Evolutionary conservation across 2,329 filamentous ascomycete genomes (phyloP), one percentile per base, ranked within the genome.

Genomic region (Phaeosphaeriaceae sp.): DNA sequence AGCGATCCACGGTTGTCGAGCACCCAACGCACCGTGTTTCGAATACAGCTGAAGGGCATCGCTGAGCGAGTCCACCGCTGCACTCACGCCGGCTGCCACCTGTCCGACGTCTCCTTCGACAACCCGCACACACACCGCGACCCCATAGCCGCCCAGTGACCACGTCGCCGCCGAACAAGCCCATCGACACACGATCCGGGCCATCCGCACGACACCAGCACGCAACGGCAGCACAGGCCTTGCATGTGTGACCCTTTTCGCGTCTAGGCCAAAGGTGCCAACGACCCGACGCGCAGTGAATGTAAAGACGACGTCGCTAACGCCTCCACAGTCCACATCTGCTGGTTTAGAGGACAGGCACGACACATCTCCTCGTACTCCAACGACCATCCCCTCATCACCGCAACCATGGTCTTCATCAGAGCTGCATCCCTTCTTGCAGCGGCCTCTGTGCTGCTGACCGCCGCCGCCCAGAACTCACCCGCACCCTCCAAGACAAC

Each of bases 1-100:
- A 68, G 66, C 64, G 67, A 61, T 54, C 48, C 50, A 64, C 56
- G 58, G 57, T 67, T 63, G 56, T 66, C 42, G 24, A 53, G 51
- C 59, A 66, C 71, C 73, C 72, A 71, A 75, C 75, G 62, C 74
- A 62, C 67, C 66, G 72, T 65, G 75, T 78, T 78, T 77, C 75
- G 70, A 69, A 68, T 58, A 63, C 64, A 57, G 57, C 67, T 65
- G 57, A 58, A 68, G 63, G 69, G 59, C 69, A 65, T 76, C 73
- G 73, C 60, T 72, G 71, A 73, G 61, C 73, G 73, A 75, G 70
- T 70, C 69, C 65, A 69, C 66, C 58, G 57, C 65, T 64, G 54
- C 46, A 42, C 58, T 58, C 46, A 48, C 55, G 51, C 63, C 53
- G 53, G 50, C 60, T 59, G 61, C 57, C 64, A 58, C 49, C 57